Evolutionary conservation across 768 basidiomycete species (phyloP).

Genomic region (Suillus bovinus): DNA sequence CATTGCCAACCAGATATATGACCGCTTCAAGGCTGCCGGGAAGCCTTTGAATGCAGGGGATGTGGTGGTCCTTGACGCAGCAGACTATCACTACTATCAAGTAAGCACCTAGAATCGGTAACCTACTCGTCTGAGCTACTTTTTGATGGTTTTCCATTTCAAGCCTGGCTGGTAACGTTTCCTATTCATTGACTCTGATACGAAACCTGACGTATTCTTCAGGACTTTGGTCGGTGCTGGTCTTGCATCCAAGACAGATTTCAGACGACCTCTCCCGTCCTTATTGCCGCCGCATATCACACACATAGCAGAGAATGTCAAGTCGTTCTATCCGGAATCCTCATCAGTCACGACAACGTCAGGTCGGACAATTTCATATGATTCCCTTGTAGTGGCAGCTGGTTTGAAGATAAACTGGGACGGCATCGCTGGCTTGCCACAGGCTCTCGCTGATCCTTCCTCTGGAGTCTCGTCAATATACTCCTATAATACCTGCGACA

Average conservation of each 20-base stretch:
- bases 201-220: neutral
- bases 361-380: conserved; percentile 75
- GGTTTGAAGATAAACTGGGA: conserved; percentile 89
- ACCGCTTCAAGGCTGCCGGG: conserved; percentile 72
- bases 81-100: conserved; percentile 85
- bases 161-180: conserved; percentile 84
- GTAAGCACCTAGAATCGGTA: conserved; percentile 36
- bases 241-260: conserved; percentile 66
- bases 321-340: conserved; percentile 70
- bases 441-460: conserved; percentile 72
- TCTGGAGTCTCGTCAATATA: conserved; percentile 93
- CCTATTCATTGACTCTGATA: neutral
- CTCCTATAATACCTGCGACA: conserved; percentile 87
- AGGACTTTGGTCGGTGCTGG: conserved; percentile 96
- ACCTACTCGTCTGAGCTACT: neutral
- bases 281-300: conserved; percentile 76
- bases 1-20: conserved; percentile 85
- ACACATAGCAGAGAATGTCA: conserved; percentile 69
- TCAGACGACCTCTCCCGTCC: conserved; percentile 61
- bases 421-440: conserved; percentile 69
- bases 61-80: conserved; percentile 82
- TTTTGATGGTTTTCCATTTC: conserved; percentile 8
- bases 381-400: conserved; percentile 84
- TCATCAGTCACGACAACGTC: conserved; percentile 73
- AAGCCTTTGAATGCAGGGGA: conserved; percentile 71